Evolutionary conservation across 1,284 basidiomycete species (phyloP).

Genomic region (Malassezia sympodialis): DNA sequence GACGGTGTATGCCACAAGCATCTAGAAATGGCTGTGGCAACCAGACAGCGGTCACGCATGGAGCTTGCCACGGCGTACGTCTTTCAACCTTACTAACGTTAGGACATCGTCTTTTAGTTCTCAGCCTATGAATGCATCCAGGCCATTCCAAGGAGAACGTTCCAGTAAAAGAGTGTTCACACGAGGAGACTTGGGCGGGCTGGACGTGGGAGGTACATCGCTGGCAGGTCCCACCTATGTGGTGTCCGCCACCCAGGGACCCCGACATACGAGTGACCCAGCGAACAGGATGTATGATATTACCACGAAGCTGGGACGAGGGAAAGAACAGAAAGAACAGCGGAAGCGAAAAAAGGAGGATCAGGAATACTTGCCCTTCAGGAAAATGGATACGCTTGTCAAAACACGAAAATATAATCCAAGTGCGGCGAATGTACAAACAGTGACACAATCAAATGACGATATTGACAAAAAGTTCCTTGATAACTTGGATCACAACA

Average conservation of each 20-base stretch:
- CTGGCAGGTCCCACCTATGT: conserved; percentile 3
- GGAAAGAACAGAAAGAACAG: conserved; percentile 3
- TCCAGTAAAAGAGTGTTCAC: not conserved
- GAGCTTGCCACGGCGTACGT: conserved; percentile 13
- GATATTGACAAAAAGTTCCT: conserved; percentile 3
- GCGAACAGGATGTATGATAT: not conserved
- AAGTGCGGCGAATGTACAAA: not conserved
- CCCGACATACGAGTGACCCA: not conserved
- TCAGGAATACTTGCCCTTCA: not conserved
- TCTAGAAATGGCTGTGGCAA: conserved; percentile 5
- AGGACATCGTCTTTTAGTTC: not conserved
- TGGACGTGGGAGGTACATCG: not conserved
- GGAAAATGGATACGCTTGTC: not conserved
- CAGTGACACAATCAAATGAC: not conserved
- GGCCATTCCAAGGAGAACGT: not conserved
- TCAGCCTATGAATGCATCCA: not conserved
- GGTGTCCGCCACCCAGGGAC: not conserved
- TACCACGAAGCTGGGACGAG: conserved; percentile 5
- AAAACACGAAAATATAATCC: not conserved
- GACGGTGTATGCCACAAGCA: conserved; percentile 13
- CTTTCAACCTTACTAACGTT: not conserved
- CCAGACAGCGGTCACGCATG: conserved; percentile 9
- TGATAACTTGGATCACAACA: conserved; percentile 7
- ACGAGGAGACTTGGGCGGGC: not conserved
- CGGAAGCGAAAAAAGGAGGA: conserved; percentile 5